Percentiles rank a stretch among this genome's conserved stretches.
Evolutionary conservation across 2,329 filamentous ascomycete genomes (phyloP).

Genomic region (Hirsutella minnesotensis): DNA sequence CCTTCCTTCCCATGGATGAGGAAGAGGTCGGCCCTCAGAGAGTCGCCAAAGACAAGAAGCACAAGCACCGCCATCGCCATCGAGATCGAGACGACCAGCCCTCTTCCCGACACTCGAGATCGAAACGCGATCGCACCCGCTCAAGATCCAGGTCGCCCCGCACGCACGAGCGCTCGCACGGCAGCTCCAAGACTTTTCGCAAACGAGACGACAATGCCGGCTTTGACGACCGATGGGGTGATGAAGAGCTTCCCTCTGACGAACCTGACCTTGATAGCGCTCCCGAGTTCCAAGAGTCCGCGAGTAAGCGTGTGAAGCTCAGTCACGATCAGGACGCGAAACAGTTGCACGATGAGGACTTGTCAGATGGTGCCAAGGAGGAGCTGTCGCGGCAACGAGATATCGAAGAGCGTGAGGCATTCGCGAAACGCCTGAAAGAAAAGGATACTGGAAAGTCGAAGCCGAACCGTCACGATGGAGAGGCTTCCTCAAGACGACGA

Average conservation of each 20-base stretch:
- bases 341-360: slow-evolving; percentile 23
- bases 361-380: slow-evolving; percentile 48
- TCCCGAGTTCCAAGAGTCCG: slow-evolving; percentile 54
- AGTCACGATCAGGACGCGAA: slow-evolving; percentile 29
- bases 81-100: slow-evolving; percentile 20
- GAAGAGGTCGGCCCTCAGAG: slow-evolving; percentile 45
- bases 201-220: slow-evolving; percentile 32
- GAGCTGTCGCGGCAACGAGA: slow-evolving; percentile 53
- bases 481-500: slow-evolving; percentile 42
- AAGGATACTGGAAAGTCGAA: slow-evolving; percentile 62
- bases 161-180: slow-evolving; percentile 13
- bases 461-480: slow-evolving; percentile 48
- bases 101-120: slow-evolving; percentile 13
- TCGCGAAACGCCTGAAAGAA: slow-evolving; percentile 61
- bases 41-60: slow-evolving; percentile 37
- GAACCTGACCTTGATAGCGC: slow-evolving; percentile 30
- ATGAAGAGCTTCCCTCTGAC: slow-evolving; percentile 50
- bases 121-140: slow-evolving; percentile 18
- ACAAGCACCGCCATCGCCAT: slow-evolving; percentile 25
- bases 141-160: slow-evolving; percentile 18
- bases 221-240: slow-evolving; percentile 71
- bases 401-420: slow-evolving; percentile 64
- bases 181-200: slow-evolving; percentile 27
- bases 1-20: slow-evolving; percentile 56
- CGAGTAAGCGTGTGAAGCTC: slow-evolving; percentile 58